Evolutionary conservation across 2,329 filamentous ascomycete genomes (phyloP).

Genomic region (Trichoderma brevicompactum): DNA sequence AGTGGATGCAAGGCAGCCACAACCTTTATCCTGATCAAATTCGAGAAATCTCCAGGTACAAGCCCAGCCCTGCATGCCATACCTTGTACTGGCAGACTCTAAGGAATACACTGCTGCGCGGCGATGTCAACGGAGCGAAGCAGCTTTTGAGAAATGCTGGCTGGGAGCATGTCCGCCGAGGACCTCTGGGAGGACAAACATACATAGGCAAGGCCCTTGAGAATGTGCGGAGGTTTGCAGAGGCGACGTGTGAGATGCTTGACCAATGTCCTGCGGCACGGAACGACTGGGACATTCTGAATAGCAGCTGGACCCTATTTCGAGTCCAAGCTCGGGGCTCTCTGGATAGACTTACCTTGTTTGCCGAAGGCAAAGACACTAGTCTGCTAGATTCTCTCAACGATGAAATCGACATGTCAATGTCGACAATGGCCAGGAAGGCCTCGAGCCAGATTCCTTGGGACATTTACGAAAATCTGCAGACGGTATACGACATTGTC

Average conservation of each 20-base stretch:
- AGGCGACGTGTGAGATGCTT: constrained; percentile 70
- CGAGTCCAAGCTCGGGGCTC: constrained; percentile 73
- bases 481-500: constrained; percentile 78
- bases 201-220: constrained; percentile 78
- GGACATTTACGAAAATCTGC: constrained; percentile 85
- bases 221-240: constrained; percentile 74
- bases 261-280: constrained; percentile 71
- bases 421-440: constrained; percentile 71
- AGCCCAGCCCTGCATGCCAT: constrained; percentile 76
- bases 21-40: constrained; percentile 71
- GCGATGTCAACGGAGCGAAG: constrained; percentile 70
- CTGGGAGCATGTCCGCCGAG: constrained; percentile 75
- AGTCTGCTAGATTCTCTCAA: constrained; percentile 40
- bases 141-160: constrained; percentile 73
- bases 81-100: constrained; percentile 83
- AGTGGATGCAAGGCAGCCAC: constrained; percentile 81
- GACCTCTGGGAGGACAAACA: constrained; percentile 65
- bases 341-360: constrained; percentile 71
- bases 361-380: constrained; percentile 74
- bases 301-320: constrained; percentile 82
- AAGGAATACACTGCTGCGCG: constrained; percentile 74
- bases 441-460: constrained; percentile 87
- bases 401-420: constrained; percentile 49
- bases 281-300: constrained; percentile 81
- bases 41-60: constrained; percentile 63